Evolutionary conservation across 164 flowering plant species (phyloP), one percentile per base, ranked within the genome.

Genomic region (Nelumbo lutea): DNA sequence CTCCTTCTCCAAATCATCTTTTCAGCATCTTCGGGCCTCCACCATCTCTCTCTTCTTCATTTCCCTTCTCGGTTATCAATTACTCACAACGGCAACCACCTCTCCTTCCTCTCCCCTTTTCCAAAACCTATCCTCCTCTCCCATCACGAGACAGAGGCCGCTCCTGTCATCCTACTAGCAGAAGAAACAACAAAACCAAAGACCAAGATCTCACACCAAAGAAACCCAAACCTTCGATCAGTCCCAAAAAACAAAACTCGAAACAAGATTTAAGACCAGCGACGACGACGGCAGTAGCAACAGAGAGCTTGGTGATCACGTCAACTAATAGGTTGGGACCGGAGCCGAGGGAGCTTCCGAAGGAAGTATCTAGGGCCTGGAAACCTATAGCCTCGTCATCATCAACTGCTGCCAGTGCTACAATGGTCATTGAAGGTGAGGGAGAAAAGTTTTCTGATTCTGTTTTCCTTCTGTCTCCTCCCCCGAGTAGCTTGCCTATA

Each of bases 401-500:
- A 53, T 1, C 61, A 45, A 44, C 42, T 46, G 39, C 7, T 53
- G 41, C 65, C 50, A 15, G 53, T 59, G 4, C 2, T 62, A 39
- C 44, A 14, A 27, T 27, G 27, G 27, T 27, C 27, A 61, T 10
- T 11, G 43, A 9, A 4, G 11, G 9, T 11, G 27, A 27, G 27
- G 10, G 50, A 42, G 61, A 51, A 2, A 9, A 40, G 61, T 59
- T 59, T 6, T 27, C 57, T 3, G 15, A 3, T 3, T 53, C 57
- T 11, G 57, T 53, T 53, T 53, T 53, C 57, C 14, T 11, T 11
- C 1, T 53, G 57, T 53, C 57, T 53, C 57, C 57, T 53, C 57
- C 57, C 0, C 94, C 97, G 13, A 90, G 95, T 71, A 88, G 97
- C 78, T 76, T 91, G 82, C 97, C 97, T 41, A 68, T 91, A 79